Evolutionary conservation across 306 rosid species (phyloP).

Genomic region (Astragalus glycyphyllos): DNA sequence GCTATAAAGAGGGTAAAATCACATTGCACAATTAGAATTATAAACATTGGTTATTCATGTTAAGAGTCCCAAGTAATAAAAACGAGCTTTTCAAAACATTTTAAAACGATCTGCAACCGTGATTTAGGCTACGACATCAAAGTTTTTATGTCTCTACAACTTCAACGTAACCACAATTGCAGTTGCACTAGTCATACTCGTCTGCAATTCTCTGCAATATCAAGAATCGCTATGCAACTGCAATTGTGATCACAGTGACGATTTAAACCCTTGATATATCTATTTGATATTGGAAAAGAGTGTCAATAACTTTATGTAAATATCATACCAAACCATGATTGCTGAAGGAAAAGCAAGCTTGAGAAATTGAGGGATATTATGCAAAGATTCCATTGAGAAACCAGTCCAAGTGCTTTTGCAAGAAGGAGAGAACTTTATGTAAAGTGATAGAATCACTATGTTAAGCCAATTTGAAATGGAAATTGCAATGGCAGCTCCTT

Average conservation of each 20-base stretch:
- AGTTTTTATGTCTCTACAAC: too few species aligned
- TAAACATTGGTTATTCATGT: not conserved
- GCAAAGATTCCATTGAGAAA: slow-evolving; percentile 59
- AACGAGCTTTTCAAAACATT: not conserved
- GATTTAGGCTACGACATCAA: too few species aligned
- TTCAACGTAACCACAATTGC: too few species aligned
- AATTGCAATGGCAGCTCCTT: slow-evolving; percentile 68
- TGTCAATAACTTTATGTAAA: not conserved
- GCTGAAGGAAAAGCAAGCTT: slow-evolving; percentile 77
- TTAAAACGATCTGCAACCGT: too few species aligned
- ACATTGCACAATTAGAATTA: not conserved
- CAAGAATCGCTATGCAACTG: too few species aligned
- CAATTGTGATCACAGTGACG: too few species aligned
- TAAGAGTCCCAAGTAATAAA: not conserved
- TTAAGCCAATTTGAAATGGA: slow-evolving; percentile 66
- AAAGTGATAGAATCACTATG: slow-evolving; percentile 47
- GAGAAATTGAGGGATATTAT: slow-evolving; percentile 48
- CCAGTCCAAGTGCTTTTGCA: slow-evolving; percentile 67
- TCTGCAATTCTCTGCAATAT: too few species aligned
- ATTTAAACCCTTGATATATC: too few species aligned
- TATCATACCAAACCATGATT: slow-evolving; percentile 68
- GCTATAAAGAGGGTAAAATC: slow-evolving; percentile 36
- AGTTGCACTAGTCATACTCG: too few species aligned
- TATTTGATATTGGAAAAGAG: not conserved
- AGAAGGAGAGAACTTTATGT: slow-evolving; percentile 64